These are phyloP conservation scores for Haberlea rhodopensis DNA, from an alignment of 257 asterid genomes.

Conservation along the genomic window DNA sequence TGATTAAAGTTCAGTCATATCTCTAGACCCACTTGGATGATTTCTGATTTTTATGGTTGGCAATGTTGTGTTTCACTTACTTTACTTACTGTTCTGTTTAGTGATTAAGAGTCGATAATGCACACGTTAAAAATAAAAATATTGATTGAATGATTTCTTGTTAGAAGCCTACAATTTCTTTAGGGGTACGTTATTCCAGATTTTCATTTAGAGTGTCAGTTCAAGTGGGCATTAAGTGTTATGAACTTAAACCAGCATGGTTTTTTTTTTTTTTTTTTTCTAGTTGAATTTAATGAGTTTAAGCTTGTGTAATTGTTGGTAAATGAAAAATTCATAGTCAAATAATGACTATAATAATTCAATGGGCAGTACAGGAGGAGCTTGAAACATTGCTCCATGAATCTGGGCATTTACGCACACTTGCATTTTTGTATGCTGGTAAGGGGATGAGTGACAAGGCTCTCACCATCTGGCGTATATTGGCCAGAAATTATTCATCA, in stretches of 20 bases:
- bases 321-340: slow-evolving; percentile 10
- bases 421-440: slow-evolving; percentile 88
- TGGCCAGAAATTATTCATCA: slow-evolving; percentile 67
- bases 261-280: no score
- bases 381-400: slow-evolving; percentile 79
- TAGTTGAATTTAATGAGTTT: background rate
- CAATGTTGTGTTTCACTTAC: slow-evolving; percentile 22
- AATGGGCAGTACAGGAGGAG: slow-evolving; percentile 99
- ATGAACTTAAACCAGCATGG: no score
- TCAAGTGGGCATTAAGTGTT: no score
- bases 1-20: slow-evolving; percentile 11
- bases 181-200: no score
- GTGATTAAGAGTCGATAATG: slow-evolving; percentile 4
- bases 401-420: slow-evolving; percentile 90
- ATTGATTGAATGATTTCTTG: no score
- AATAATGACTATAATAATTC: slow-evolving; percentile 48
- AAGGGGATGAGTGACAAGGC: slow-evolving; percentile 91
- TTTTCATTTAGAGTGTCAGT: no score
- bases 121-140: no score
- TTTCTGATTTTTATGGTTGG: slow-evolving; percentile 19
- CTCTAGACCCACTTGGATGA: slow-evolving; percentile 11
- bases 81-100: slow-evolving; percentile 1
- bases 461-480: slow-evolving; percentile 79
- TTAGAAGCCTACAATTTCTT: no score
- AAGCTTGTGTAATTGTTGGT: slow-evolving; percentile 17